These are phyloP conservation scores for Vicia faba DNA, from an alignment of 306 rosid genomes.

Conservation along the genomic window DNA sequence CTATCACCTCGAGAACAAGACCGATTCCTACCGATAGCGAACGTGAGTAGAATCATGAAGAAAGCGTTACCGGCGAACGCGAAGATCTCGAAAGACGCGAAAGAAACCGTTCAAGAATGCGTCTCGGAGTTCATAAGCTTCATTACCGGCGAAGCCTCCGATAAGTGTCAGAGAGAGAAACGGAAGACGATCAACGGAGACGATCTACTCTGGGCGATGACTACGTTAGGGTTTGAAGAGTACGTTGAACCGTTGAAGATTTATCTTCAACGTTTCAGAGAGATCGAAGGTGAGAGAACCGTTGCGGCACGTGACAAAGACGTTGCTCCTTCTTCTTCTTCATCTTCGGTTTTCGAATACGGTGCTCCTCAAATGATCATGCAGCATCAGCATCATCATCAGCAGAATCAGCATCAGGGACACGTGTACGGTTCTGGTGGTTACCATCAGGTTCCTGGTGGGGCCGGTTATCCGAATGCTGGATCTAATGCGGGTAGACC, in stretches of 20 bases:
- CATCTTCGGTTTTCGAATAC: conserved; percentile 33
- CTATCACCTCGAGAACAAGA: conserved; percentile 77
- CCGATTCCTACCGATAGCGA: conserved; percentile 81
- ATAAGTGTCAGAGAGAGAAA: conserved; percentile 92
- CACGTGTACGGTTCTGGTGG: conserved; percentile 28
- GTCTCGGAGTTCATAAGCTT: conserved; percentile 93
- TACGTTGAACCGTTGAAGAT: conserved; percentile 87
- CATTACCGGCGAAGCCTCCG: conserved; percentile 90
- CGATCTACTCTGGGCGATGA: conserved; percentile 91
- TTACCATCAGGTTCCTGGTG: conserved; percentile 38
- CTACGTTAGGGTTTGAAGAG: conserved; percentile 79
- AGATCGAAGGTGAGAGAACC: conserved; percentile 80
- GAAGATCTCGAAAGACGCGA: conserved; percentile 90
- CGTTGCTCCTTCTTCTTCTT: not conserved
- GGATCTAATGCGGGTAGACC: conserved; percentile 54
- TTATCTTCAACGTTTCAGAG: conserved; percentile 75
- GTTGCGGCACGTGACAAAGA: conserved; percentile 71
- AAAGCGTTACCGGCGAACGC: conserved; percentile 88
- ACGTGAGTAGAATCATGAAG: conserved; percentile 93
- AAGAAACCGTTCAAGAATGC: conserved; percentile 91
- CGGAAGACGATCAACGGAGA: conserved; percentile 93
- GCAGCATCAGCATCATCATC: conserved; percentile 30
- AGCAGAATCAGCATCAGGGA: conserved; percentile 26
- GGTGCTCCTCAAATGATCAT: conserved; percentile 48
- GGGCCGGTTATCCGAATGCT: conserved; percentile 50